A percentile compares a stretch with the other conserved stretches of the same genome.
Evolutionary conservation across 345 rosid species (phyloP).

Genomic region (Eucalyptus victrix): DNA sequence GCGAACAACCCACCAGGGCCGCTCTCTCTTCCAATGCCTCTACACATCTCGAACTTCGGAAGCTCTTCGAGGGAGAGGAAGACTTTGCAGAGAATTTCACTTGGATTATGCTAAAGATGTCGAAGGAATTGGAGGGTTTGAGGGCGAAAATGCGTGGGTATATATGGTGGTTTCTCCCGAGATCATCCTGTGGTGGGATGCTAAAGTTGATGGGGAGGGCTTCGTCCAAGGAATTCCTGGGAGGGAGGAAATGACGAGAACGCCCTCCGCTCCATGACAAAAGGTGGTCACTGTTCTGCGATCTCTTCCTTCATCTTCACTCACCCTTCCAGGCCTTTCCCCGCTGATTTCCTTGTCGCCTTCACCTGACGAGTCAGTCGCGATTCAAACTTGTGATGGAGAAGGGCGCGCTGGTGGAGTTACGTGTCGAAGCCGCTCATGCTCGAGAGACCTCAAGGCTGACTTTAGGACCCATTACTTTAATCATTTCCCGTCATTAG

Average conservation of each 20-base stretch:
- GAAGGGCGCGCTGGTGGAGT: background rate
- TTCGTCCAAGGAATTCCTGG: background rate
- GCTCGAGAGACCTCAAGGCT: background rate
- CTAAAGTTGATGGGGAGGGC: background rate
- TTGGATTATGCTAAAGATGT: background rate
- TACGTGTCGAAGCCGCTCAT: constrained; percentile 8
- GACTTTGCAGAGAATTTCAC: background rate
- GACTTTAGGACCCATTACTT: constrained; percentile 20
- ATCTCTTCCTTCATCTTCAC: background rate
- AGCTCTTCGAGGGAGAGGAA: background rate
- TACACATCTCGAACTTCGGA: background rate
- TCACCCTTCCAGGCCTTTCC: background rate
- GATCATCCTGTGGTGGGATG: background rate
- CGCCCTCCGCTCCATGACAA: background rate
- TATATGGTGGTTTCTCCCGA: background rate
- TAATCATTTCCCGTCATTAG: background rate
- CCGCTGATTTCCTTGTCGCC: background rate
- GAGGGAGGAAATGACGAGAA: background rate
- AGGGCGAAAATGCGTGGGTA: background rate
- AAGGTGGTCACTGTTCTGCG: background rate
- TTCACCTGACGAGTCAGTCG: background rate
- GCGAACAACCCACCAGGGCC: background rate
- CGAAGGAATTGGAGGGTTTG: background rate
- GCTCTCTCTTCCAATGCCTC: background rate
- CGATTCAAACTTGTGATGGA: background rate